Evolutionary conservation across 2,329 filamentous ascomycete species (phyloP).

Genomic region (Cladosporium sp.): DNA sequence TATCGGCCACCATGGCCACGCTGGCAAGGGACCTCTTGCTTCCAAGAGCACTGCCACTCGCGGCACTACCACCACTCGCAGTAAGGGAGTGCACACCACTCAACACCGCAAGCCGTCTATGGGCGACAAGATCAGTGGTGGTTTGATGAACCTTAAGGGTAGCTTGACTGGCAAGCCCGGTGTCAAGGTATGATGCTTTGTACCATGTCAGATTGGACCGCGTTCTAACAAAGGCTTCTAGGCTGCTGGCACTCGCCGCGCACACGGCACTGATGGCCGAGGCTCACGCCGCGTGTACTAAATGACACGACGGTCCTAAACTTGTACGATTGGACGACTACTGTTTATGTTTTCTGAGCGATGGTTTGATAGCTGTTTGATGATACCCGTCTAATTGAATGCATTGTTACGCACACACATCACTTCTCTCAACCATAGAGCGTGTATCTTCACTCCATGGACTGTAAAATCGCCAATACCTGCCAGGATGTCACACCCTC

Average conservation of each 20-base stretch:
- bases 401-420: background rate
- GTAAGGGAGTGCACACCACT: conserved; percentile 45
- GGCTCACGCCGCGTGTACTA: conserved; percentile 28
- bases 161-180: conserved; percentile 68
- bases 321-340: conserved; percentile 14
- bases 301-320: background rate
- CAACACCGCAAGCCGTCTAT: conserved; percentile 69
- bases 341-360: background rate
- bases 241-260: conserved; percentile 40
- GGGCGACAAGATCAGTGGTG: conserved; percentile 77
- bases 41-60: conserved; percentile 27
- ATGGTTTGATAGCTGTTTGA: background rate
- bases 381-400: conserved; percentile 2
- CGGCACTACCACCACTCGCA: conserved; percentile 45
- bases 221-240: conserved; percentile 13
- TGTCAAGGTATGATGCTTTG: conserved; percentile 56
- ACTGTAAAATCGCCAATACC: too few species aligned
- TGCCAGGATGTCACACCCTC: too few species aligned
- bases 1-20: conserved; percentile 31
- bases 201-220: too few species aligned
- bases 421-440: too few species aligned
- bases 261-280: conserved; percentile 40
- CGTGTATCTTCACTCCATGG: too few species aligned
- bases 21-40: conserved; percentile 30
- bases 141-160: conserved; percentile 72